phyloP scores from a whole-genome alignment of 371 early-diverging fungal genomes.

The Zychaea mexicana region DNA sequence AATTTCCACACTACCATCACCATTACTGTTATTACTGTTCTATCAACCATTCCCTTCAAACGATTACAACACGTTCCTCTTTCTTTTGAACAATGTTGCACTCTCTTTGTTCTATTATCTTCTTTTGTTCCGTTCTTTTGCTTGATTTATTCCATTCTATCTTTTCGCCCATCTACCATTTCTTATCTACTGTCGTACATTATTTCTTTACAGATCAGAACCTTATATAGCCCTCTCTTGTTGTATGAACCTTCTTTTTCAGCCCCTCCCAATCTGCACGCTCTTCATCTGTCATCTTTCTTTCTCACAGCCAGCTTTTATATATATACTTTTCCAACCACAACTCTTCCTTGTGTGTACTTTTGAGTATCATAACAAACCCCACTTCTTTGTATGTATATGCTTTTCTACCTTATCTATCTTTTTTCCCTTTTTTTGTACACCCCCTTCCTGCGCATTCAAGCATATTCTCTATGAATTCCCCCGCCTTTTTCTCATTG shows the following conservation, averaged over 20 bases:
- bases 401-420: not conserved
- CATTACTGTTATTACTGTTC: not conserved
- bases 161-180: not conserved
- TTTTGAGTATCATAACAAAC: not conserved
- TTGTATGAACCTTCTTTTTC: not conserved
- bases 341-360: not conserved
- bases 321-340: not conserved
- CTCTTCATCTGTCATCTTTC: too few species aligned
- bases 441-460: not conserved
- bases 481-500: not conserved
- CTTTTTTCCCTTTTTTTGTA: not conserved
- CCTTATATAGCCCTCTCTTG: too few species aligned
- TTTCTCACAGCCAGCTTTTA: too few species aligned
- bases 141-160: too few species aligned
- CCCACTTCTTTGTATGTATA: not conserved
- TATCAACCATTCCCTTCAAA: not conserved
- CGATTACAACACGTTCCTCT: not conserved
- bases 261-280: too few species aligned
- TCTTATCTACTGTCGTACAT: constrained; percentile 1
- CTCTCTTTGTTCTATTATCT: not conserved
- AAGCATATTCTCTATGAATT: not conserved
- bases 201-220: not conserved
- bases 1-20: too few species aligned
- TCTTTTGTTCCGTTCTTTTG: not conserved
- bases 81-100: not conserved